These are phyloP conservation scores for Ramularia endophylla DNA, from an alignment of 2,329 filamentous ascomycete genomes.

Conservation along the genomic window DNA sequence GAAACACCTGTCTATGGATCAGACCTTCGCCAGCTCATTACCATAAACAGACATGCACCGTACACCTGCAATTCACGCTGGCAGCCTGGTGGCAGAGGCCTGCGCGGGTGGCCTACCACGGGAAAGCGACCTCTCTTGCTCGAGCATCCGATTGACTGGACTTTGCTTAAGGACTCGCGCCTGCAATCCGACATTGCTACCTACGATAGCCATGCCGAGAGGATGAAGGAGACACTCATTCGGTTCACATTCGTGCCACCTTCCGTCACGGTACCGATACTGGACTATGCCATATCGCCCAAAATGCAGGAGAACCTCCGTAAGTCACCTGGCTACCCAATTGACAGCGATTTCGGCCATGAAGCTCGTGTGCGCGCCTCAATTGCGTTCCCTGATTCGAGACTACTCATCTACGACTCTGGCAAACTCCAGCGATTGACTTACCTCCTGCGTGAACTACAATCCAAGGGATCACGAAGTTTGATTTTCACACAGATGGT, in stretches of 20 bases:
- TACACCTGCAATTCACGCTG: slow-evolving; percentile 15
- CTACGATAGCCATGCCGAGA: slow-evolving; percentile 64
- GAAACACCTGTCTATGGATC: slow-evolving; percentile 25
- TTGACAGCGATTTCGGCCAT: slow-evolving; percentile 77
- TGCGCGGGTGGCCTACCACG: slow-evolving; percentile 18
- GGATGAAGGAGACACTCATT: slow-evolving; percentile 68
- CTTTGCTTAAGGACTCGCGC: slow-evolving; percentile 13
- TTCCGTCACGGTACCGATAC: slow-evolving; percentile 63
- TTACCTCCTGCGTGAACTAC: slow-evolving; percentile 75
- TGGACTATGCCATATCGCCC: slow-evolving; percentile 22
- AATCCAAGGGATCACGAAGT: slow-evolving; percentile 84
- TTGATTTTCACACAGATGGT: slow-evolving; percentile 99
- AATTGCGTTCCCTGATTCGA: slow-evolving; percentile 94
- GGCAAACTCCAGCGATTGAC: slow-evolving; percentile 92
- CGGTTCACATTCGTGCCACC: slow-evolving; percentile 93
- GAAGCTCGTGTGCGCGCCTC: slow-evolving; percentile 86
- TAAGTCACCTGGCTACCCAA: slow-evolving; percentile 19
- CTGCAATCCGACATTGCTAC: slow-evolving; percentile 46
- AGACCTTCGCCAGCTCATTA: slow-evolving; percentile 26
- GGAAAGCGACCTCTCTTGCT: slow-evolving; percentile 18
- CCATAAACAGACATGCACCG: slow-evolving; percentile 14
- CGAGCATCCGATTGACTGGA: slow-evolving; percentile 26
- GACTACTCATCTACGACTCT: slow-evolving; percentile 95
- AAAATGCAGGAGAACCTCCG: slow-evolving; percentile 23
- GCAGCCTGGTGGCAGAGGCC: slow-evolving; percentile 3